Base-by-base conservation (phyloP, 148 eudicot species). In the Talinum fruticosum region DNA sequence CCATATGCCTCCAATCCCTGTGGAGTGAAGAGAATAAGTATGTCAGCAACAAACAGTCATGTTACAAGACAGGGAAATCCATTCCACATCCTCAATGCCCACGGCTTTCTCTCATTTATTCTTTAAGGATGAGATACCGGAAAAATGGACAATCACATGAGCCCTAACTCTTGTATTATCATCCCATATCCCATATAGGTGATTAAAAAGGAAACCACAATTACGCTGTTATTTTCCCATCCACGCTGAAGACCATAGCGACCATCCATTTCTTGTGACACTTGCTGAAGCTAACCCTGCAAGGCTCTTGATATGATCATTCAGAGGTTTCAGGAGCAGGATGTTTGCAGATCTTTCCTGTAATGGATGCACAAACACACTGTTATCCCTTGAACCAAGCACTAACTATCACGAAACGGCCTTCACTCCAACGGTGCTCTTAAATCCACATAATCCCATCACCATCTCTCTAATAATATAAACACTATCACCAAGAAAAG, bases 211-310 rank as follows among this genome's bases (percentile, higher is more conserved):
- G 89, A 91, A 96, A 91, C 99, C 97, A 93, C 95, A 93, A 96
- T 96, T 90, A 96, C 99, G 99, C 99, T 96, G 99, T 93, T 93
- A 93, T 96, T 93, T 86, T 96, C 99, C 99, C 99, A 96, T 93
- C 99, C 94, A 86, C 90, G 99, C 90, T 90, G 99, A 81, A 77
- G 93, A 87, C 93, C 96, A 91, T 91, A 96, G 92, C 97, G 99
- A 82, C 99, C 95, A 82, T 96, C 99, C 99, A 96, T 96, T 80
- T 85, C 87, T 86, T 75, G 87, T 78, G 75, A 73, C 77, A 82
- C 80, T 80, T 70, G 88, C 77, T 81, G 84, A 78, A 68, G 73
- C 74, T 84, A 88, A 73, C 83, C 92, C 92, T 83, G 88, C 81
- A 87, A 86, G 88, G 86, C 87, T 86, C 89, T 90, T 83, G 84